Evolutionary conservation across 306 rosid species (phyloP).

Genomic region (Cyamopsis tetragonoloba): DNA sequence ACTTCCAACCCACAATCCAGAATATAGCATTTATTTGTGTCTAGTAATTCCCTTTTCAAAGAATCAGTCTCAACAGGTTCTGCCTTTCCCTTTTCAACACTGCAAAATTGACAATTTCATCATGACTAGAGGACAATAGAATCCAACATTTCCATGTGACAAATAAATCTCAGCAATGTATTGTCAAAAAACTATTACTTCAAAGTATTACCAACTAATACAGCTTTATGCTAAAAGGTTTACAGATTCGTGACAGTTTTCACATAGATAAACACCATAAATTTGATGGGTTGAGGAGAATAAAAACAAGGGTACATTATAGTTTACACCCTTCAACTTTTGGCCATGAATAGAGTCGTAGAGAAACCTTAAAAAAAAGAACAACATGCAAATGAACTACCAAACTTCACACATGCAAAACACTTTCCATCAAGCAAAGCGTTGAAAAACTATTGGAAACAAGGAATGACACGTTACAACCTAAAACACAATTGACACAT

Average conservation of each 20-base stretch:
- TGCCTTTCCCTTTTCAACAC: constrained; percentile 66
- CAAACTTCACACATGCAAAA: not conserved
- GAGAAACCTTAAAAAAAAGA: not conserved
- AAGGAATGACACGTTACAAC: not conserved
- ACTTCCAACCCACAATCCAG: constrained; percentile 79
- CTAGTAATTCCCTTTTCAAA: constrained; percentile 66
- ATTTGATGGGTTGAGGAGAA: not conserved
- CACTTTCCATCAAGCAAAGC: constrained; percentile 15
- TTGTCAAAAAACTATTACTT: not conserved
- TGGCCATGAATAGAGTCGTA: not conserved
- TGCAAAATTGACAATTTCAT: constrained; percentile 36
- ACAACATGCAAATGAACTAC: not conserved
- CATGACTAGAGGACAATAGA: too few relatives aligned
- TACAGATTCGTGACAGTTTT: not conserved
- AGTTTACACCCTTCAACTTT: constrained; percentile 3
- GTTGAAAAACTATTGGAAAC: not conserved
- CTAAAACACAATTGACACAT: not conserved
- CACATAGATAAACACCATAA: not conserved
- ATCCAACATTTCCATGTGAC: constrained; percentile 7
- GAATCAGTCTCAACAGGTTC: constrained; percentile 57
- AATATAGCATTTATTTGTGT: constrained; percentile 71
- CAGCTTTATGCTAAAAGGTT: not conserved
- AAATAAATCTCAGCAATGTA: constrained; percentile 6
- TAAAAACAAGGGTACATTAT: not conserved
- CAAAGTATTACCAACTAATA: not conserved